A percentile compares a stretch with the other conserved stretches of the same genome.
Conservation (phyloP, 108 stramenopile species). For the Cyclostephanos invisitatus region DNA sequence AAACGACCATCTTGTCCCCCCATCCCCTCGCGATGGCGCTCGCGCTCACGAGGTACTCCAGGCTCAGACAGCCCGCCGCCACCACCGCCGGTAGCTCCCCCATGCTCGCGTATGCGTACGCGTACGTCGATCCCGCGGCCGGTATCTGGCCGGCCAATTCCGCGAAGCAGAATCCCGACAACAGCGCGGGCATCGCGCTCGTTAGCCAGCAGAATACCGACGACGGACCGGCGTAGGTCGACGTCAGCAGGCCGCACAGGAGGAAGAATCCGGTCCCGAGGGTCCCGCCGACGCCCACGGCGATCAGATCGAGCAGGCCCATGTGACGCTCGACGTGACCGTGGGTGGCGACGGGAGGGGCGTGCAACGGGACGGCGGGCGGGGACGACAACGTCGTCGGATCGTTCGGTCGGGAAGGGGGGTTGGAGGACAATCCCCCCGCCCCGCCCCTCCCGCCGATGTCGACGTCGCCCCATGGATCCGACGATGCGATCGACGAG, state of each 20-base stretch:
- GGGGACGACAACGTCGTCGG: background rate
- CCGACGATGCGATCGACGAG: background rate
- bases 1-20: slow-evolving; percentile 24
- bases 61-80: slow-evolving; percentile 13
- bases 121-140: slow-evolving; percentile 9
- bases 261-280: slow-evolving; percentile 22
- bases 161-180: slow-evolving; percentile 17
- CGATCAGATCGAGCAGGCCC: slow-evolving; percentile 11
- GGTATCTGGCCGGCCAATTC: slow-evolving; percentile 16
- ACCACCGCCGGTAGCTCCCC: slow-evolving; percentile 14
- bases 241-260: slow-evolving; percentile 13
- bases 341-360: background rate
- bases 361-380: background rate
- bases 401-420: no score
- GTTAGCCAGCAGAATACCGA: slow-evolving; percentile 9
- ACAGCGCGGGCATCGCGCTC: background rate
- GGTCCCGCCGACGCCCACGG: slow-evolving; percentile 22
- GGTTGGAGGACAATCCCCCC: no score
- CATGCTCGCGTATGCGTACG: slow-evolving; percentile 19
- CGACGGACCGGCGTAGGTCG: slow-evolving; percentile 11
- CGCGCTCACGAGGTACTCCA: slow-evolving; percentile 20
- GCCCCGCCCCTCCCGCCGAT: background rate
- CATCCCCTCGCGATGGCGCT: slow-evolving; percentile 11
- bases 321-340: slow-evolving; percentile 13
- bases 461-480: background rate